Evolutionary conservation across 73 alveolate genomes (phyloP).

Genomic region (Tetrahymena borealis): DNA sequence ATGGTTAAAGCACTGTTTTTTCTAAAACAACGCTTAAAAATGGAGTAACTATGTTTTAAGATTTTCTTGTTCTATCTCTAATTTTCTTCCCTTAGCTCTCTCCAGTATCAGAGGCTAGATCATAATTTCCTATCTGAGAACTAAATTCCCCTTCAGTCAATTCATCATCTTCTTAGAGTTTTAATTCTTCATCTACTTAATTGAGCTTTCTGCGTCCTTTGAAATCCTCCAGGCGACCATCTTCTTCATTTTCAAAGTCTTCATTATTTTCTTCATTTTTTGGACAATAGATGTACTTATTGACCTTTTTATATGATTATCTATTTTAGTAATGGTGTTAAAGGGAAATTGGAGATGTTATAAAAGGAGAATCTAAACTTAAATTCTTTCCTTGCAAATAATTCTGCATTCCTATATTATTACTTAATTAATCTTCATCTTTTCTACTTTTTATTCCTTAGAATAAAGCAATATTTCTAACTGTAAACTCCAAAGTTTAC

Average conservation of each 20-base stretch:
- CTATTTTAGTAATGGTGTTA: background rate
- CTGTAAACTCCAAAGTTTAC: background rate
- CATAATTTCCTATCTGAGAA: no score
- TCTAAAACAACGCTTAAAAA: background rate
- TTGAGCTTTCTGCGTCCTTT: background rate
- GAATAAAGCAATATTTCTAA: background rate
- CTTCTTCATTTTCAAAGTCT: background rate
- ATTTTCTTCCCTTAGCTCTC: background rate
- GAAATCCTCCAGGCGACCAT: background rate
- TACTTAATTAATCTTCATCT: background rate
- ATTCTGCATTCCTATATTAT: background rate
- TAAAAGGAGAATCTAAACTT: background rate
- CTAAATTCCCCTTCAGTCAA: background rate
- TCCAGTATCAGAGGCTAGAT: no score
- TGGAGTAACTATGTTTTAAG: background rate
- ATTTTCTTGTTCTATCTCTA: background rate
- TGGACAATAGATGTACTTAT: background rate
- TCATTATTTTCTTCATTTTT: background rate
- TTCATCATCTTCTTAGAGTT: background rate
- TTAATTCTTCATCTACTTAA: background rate
- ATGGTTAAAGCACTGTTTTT: background rate
- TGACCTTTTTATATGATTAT: background rate
- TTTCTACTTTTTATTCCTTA: background rate
- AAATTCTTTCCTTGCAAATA: background rate
- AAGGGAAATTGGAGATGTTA: background rate